These are phyloP conservation scores for Globisporangium acanthophoron DNA, from an alignment of 352 stramenopile species.

Conservation along the genomic window DNA sequence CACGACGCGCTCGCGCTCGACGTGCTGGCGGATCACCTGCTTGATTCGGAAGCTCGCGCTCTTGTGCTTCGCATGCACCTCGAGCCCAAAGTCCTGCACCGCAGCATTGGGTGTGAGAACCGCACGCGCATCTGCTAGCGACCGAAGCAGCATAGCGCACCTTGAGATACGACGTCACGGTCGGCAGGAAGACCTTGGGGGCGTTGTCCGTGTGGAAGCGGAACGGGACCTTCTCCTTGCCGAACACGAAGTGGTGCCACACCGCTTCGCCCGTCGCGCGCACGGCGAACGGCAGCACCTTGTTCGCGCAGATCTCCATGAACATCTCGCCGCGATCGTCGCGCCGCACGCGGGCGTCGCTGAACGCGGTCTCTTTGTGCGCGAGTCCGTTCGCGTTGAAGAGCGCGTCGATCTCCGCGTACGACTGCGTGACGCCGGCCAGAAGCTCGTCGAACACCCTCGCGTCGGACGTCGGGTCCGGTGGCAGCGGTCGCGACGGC, in stretches of 20 bases:
- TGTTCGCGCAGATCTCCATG: conserved; percentile 25
- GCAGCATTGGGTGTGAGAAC: not conserved
- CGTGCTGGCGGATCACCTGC: conserved; percentile 26
- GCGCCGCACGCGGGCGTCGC: conserved; percentile 20
- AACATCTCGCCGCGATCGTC: conserved; percentile 18
- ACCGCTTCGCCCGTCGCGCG: conserved; percentile 23
- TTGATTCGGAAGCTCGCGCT: conserved; percentile 34
- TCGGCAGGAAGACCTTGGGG: conserved; percentile 13
- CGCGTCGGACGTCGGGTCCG: not conserved
- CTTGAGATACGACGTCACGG: conserved; percentile 8
- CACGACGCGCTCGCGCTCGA: conserved; percentile 32
- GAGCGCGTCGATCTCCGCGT: conserved; percentile 18
- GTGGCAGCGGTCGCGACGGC: not conserved
- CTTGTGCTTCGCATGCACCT: conserved; percentile 25
- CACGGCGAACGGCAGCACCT: conserved; percentile 25
- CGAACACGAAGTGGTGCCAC: conserved; percentile 33
- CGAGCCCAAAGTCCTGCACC: conserved; percentile 21
- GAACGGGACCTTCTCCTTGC: conserved; percentile 19
- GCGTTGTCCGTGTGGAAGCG: conserved; percentile 27
- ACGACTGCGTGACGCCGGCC: conserved; percentile 15
- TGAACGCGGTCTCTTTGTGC: conserved; percentile 14
- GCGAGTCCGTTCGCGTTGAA: conserved; percentile 19
- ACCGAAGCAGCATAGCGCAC: not conserved
- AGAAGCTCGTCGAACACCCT: conserved; percentile 18
- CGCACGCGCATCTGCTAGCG: too few species aligned